Base-by-base conservation (phyloP, 352 stramenopile genomes). In the Nothophytophthora sp. region DNA sequence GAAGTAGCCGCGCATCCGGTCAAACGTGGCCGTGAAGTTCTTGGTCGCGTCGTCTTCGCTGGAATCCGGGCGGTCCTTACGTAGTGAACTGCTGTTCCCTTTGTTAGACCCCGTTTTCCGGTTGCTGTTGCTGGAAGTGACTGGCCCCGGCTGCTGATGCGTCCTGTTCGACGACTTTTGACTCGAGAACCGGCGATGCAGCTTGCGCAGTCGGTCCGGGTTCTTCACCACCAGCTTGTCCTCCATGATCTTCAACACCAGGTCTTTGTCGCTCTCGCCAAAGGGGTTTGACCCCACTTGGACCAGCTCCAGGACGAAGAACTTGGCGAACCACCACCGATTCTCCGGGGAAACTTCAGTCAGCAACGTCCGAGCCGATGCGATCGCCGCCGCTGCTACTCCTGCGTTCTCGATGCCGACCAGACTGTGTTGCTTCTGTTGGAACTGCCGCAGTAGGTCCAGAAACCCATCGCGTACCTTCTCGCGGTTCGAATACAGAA, bases 241-340 rank as follows among this genome's bases (percentile, higher is more conserved):
- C 42, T 79, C 62, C 60, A 87, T 82, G 37, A 90, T 88, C 53
- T 84, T 81, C 3, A 69, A 34, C 23, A 89, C 75, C 3, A 91
- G 55, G n/a, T 91, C 81, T 36, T 81, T 74, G 50, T 91, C 81
- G 30, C 68, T 82, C 53, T 91, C 77, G 28, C 75, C 81, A 6
- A 91, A 72, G 3, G 75, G 81, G 49, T 88, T 88, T 4, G 77
- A 74, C 0, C 76, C 80, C 5, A 91, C 59, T 47, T 91, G 77
- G 1, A 86, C 48, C 15, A 91, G 63, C 49, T 89, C 81, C 30
- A 79, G 58, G 2, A 89, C 77, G 50, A 89, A 89, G 28, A 91
- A 88, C 30, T 75, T 75, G 12, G 77, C 77, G 50, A 91, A 89
- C 81, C 81, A 91, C 77, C 76, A 88, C 32, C 62, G 60, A 46